Evolutionary conservation across 2,329 filamentous ascomycete species (phyloP), one percentile per base, ranked within the genome.

Genomic region (Penicillium sp.): DNA sequence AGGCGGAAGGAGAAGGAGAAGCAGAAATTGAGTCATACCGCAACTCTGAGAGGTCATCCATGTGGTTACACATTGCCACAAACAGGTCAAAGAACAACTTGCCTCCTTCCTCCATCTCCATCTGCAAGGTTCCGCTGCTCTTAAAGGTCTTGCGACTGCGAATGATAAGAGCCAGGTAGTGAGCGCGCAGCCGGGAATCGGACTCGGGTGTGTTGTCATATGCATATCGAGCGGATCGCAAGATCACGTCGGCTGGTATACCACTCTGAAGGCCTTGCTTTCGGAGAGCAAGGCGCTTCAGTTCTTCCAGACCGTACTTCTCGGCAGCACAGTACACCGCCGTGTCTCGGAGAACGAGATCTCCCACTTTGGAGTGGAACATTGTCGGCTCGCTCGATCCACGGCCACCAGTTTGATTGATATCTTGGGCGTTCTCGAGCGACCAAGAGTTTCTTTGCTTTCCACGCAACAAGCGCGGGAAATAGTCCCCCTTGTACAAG

Each of bases 61-160:
- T 89, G 81, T 96, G 92, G 80, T 96, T 97, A 83, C 91, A 96
- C 88, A 97, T 90, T 71, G 92, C 92, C 74, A 97, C 92, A 77
- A 97, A 97, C 78, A 97, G 82, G 83, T 97, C 92, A 81, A 97
- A 97, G 84, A 94, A 97, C 80, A 97, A 84, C 83, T 92, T 92
- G 79, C 86, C 92, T 76, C 92, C 92, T 77, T 87, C 87, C 82
- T 96, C 91, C 92, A 97, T 97, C 82, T 97, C 92, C 81, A 90
- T 88, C 84, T 97, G 92, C 92, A 97, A 96, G 78, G 92, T 97
- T 79, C 92, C 92, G 81, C 92, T 96, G 79, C 90, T 87, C 88
- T 96, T 97, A 79, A 97, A 97, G 72, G 91, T 96, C 82, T 92
- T 92, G 77, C 93, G 91, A 84, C 90, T 93, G 81, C 92, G 89